Evolutionary conservation across 352 stramenopile species (phyloP), one percentile per base, ranked within the genome.

Genomic region (Pythium rishiriense): DNA sequence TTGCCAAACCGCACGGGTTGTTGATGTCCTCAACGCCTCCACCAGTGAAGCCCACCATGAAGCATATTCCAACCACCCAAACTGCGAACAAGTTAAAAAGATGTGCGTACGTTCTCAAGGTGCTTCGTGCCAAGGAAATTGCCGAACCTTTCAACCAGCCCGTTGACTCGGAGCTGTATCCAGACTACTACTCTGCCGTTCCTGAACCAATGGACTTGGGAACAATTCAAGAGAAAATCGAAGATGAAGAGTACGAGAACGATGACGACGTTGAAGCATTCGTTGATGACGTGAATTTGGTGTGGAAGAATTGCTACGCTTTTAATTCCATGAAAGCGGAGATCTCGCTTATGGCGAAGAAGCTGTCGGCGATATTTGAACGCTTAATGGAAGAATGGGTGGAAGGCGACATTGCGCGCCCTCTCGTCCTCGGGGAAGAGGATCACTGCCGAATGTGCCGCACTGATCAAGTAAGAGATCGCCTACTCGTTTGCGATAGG

Each of bases 281-380:
- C 53, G 72, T 94, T 6, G 87, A 94, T 14, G 87, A 95, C 54
- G 84, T 95, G 19, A 59, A 83, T 26, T 58, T 93, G 19, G 83
- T 95, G 17, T 94, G 83, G 85, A 94, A 85, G 73, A 95, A 95
- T 37, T 95, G 87, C 49, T 92, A 85, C 62, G 73, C 82, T 25
- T 95, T 90, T 75, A 95, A 95, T 49, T 93, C 83, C 25, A 51
- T 88, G 49, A 88, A 89, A 68, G 83, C 87, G 0, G 83, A 91
- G 60, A 95, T 95, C 42, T 92, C 83, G 0, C 73, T 74, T 26
- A 73, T 94, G 41, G 87, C 87, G 17, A 75, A 75, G 28, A 95
- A 95, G 55, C 63, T 95, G 4, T 79, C 83, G 0, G 78, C 81
- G 9, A 86, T 91, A 37, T 94, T 94, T 55, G 78, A 92, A 19